These are phyloP conservation scores for Xerocomellus dryophilus DNA, from an alignment of 768 basidiomycete genomes.

Conservation along the genomic window DNA sequence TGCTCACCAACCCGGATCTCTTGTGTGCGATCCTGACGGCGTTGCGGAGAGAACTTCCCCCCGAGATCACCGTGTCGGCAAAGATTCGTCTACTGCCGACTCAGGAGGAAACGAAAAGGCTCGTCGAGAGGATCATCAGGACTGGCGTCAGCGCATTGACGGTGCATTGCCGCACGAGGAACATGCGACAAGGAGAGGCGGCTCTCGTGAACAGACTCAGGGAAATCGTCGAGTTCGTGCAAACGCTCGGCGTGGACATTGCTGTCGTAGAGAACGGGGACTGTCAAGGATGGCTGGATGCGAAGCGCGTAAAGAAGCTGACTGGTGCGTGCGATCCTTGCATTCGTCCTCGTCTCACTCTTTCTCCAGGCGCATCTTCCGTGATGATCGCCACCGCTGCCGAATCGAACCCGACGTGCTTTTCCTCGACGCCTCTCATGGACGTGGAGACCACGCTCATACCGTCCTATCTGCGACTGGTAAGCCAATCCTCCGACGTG, in stretches of 20 bases:
- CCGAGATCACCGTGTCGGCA: conserved; percentile 83
- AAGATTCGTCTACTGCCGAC: conserved; percentile 89
- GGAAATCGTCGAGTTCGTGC: conserved; percentile 86
- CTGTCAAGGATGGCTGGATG: conserved; percentile 75
- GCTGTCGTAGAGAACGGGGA: conserved; percentile 95
- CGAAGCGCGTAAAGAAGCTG: conserved; percentile 63
- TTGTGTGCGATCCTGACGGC: conserved; percentile 85
- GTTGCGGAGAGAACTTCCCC: conserved; percentile 66
- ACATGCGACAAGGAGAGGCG: conserved; percentile 80
- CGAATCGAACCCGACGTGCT: no score
- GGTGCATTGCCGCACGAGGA: conserved; percentile 91
- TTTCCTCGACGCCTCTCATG: conserved; percentile 53
- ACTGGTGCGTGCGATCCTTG: conserved; percentile 54
- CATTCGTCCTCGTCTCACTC: no score
- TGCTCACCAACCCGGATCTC: conserved; percentile 87
- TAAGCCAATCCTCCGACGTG: conserved; percentile 28
- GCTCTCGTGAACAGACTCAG: conserved; percentile 76
- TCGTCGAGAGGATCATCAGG: conserved; percentile 83
- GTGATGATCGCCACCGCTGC: no score
- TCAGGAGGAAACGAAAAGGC: conserved; percentile 82
- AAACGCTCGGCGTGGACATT: conserved; percentile 67
- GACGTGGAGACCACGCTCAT: conserved; percentile 70
- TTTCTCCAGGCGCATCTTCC: no score
- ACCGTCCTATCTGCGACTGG: conserved; percentile 72
- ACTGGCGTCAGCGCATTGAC: conserved; percentile 90